Evolutionary conservation across 192 early-diverging fungal genomes (phyloP).

Genomic region (Umbelopsis sp.): DNA sequence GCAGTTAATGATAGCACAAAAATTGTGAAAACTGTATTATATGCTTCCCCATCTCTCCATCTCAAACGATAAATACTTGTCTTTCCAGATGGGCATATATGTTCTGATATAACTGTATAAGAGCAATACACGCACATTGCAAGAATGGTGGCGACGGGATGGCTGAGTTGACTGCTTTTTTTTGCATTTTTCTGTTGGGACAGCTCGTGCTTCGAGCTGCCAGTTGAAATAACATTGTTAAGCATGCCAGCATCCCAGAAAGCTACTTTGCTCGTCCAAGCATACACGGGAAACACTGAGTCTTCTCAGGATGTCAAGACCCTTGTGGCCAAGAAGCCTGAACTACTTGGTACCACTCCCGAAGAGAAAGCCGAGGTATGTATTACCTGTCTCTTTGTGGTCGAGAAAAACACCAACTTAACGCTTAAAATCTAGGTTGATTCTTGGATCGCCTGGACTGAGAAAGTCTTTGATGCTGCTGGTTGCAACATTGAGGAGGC

Average conservation of each 20-base stretch:
- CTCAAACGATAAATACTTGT: too few species aligned
- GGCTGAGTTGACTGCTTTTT: conserved; percentile 11
- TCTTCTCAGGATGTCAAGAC: conserved; percentile 26
- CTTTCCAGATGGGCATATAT: too few species aligned
- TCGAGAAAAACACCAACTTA: not conserved
- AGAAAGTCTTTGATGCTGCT: conserved; percentile 19
- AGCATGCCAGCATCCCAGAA: conserved; percentile 15
- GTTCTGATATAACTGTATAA: too few species aligned
- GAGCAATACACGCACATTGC: too few species aligned
- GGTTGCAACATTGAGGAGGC: conserved; percentile 34
- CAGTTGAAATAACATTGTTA: not conserved
- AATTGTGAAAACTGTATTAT: too few species aligned
- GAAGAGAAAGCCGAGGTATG: conserved; percentile 36
- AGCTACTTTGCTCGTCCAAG: conserved; percentile 3
- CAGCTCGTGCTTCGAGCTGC: not conserved
- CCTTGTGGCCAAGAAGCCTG: conserved; percentile 27
- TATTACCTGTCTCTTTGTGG: not conserved
- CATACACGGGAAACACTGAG: not conserved
- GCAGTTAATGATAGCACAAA: too few species aligned
- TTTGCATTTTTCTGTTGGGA: not conserved
- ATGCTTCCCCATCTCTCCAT: too few species aligned
- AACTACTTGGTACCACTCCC: conserved; percentile 29
- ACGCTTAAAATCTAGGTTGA: conserved; percentile 29
- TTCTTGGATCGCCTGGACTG: conserved; percentile 33
- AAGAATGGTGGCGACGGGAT: too few species aligned